Base-by-base conservation (phyloP, 805 yeast species). In the Candida orba region DNA sequence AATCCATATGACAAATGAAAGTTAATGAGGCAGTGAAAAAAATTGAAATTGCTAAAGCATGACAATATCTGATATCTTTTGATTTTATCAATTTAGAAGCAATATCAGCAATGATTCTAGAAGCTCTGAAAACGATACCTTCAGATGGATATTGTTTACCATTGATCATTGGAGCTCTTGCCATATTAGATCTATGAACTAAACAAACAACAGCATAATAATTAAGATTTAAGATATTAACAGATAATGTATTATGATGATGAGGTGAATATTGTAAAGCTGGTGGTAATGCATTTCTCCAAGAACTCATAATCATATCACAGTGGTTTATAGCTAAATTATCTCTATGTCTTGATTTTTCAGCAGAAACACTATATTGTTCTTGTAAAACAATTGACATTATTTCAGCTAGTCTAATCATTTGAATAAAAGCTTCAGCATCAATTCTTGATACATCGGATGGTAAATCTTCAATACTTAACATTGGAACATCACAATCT, bases 81-180 rank as follows among this genome's bases (percentile, higher is more conserved):
- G 71, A 68, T 36, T 71, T 74, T 34, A 70, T 52, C 45, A 84
- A 52, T 45, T 75, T 78, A 39, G 79, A 78, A 25, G 78, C 71
- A 43, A 85, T 79, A 36, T 75, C 68, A 6, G 84, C 73, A 49
- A 84, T 78, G 78, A 82, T 79, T 53, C 85, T 76, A 1, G 93
- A 88, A 1, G 90, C 85, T 60, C 82, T 87, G 68, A 83, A 84
- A 3, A 88, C 84, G 45, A 84, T 81, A 9, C 89, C 86, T 35
- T 56, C 63, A 10, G 60, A 50, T n/a, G 62, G 56, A 39, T 59
- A 58, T 35, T 56, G 58, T 39, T 51, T 53, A 1, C 59, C 58
- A 50, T 59, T 58, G n/a, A 57, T 51, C 39, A 45, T 42, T 4
- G 54, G 44, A 4, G 54, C 70, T 45, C 74, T 65, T 31, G 75